Conservation (phyloP, 2,329 filamentous ascomycete species). For the Sporothrix schenckii region DNA sequence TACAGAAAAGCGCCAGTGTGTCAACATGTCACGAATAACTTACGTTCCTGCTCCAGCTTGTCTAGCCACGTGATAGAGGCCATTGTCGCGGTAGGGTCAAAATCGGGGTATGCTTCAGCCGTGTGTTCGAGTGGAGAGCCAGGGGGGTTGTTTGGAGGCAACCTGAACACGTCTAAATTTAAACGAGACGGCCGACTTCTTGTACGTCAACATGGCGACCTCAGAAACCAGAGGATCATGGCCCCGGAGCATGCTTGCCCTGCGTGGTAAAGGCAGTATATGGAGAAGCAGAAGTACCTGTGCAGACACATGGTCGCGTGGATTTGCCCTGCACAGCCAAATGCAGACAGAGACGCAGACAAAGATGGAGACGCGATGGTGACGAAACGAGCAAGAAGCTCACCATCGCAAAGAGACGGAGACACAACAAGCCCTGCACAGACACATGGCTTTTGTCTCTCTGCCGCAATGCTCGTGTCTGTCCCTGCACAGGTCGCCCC, state of each 20-base stretch:
- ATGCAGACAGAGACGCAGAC: not conserved
- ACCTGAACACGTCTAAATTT: not conserved
- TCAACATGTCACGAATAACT: constrained; percentile 31
- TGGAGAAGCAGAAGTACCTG: not conserved
- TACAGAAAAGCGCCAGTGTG: accelerated
- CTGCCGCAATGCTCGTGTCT: not conserved
- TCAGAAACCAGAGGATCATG: not conserved
- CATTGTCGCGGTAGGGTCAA: not conserved
- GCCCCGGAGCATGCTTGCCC: too few relatives aligned
- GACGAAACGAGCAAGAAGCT: too few relatives aligned
- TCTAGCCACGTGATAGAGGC: constrained; percentile 47
- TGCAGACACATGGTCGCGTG: constrained; percentile 2
- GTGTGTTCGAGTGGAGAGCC: not conserved
- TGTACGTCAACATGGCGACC: not conserved
- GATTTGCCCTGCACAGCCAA: not conserved
- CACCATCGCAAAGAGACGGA: too few relatives aligned
- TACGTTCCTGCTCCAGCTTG: constrained; percentile 49
- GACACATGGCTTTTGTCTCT: not conserved
- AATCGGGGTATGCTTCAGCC: not conserved
- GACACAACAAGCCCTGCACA: not conserved
- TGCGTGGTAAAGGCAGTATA: not conserved
- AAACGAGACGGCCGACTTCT: constrained; percentile 11
- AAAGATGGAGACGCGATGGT: not conserved
- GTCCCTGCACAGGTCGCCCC: not conserved
- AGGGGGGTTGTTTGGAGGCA: not conserved